These are phyloP conservation scores for Aureobasidium sp. DNA, from an alignment of 2,329 filamentous ascomycete species.

Conservation along the genomic window DNA sequence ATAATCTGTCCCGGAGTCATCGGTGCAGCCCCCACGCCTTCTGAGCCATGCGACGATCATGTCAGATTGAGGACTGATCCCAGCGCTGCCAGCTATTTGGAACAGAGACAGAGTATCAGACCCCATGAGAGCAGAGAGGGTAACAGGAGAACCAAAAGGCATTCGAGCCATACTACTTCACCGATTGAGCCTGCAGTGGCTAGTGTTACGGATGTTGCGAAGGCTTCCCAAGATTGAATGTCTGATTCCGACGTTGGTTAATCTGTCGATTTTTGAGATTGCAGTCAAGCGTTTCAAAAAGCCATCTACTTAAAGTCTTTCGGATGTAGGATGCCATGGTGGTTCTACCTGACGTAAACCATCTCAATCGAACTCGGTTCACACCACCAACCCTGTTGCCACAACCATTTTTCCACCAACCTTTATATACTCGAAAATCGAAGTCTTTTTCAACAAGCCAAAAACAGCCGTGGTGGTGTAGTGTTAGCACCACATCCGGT, in stretches of 20 bases:
- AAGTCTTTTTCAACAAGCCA: no score
- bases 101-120: constrained; percentile 6
- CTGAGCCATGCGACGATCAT: background rate
- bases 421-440: no score
- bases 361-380: no score
- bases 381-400: no score
- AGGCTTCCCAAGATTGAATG: background rate
- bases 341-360: no score
- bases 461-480: no score
- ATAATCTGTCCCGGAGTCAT: constrained; percentile 4
- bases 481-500: no score
- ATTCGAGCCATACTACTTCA: background rate
- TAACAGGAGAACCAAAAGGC: background rate
- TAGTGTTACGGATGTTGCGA: background rate
- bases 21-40: background rate
- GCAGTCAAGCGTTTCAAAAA: no score
- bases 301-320: no score
- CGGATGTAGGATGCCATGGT: no score
- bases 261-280: background rate
- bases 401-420: no score
- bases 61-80: background rate
- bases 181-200: background rate
- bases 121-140: background rate
- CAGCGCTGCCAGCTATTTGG: background rate
- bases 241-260: no score